Evolutionary conservation across 208 protist genomes (phyloP).

Genomic region (Tetramitus jugosus): DNA sequence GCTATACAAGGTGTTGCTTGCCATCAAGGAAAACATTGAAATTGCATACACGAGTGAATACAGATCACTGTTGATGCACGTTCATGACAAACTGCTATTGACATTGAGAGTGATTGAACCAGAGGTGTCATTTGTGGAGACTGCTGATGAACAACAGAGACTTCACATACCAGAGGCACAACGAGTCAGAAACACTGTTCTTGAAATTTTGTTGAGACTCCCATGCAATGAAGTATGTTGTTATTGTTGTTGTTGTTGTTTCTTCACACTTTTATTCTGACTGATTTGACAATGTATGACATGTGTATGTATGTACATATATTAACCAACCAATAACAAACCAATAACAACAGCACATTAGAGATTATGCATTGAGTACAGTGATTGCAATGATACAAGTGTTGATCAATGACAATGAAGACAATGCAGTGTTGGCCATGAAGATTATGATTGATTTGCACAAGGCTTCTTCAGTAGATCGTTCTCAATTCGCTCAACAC

Average conservation of each 20-base stretch:
- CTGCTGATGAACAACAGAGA: too few species aligned
- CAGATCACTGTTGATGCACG: too few species aligned
- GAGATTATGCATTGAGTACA: too few species aligned
- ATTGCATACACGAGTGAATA: too few species aligned
- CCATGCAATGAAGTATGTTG: slow-evolving; percentile 6
- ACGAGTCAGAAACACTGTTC: neutral
- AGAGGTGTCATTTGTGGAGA: too few species aligned
- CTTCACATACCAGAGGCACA: neutral
- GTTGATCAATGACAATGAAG: slow-evolving; percentile 11
- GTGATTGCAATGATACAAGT: neutral
- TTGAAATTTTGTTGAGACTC: slow-evolving; percentile 20
- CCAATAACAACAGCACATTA: neutral
- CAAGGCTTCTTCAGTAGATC: neutral
- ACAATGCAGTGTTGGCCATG: neutral
- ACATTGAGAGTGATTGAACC: too few species aligned
- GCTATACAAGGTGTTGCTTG: too few species aligned
- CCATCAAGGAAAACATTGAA: too few species aligned
- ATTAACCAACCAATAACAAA: neutral
- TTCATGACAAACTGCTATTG: too few species aligned
- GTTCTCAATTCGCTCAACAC: neutral
- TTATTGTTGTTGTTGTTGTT: too few species aligned
- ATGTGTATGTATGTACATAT: neutral
- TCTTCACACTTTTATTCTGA: neutral
- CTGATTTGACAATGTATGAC: neutral
- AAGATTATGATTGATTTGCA: slow-evolving; percentile 23